These are phyloP conservation scores for Cystobasidium pallidum DNA, from an alignment of 1,284 basidiomycete species.

Conservation along the genomic window DNA sequence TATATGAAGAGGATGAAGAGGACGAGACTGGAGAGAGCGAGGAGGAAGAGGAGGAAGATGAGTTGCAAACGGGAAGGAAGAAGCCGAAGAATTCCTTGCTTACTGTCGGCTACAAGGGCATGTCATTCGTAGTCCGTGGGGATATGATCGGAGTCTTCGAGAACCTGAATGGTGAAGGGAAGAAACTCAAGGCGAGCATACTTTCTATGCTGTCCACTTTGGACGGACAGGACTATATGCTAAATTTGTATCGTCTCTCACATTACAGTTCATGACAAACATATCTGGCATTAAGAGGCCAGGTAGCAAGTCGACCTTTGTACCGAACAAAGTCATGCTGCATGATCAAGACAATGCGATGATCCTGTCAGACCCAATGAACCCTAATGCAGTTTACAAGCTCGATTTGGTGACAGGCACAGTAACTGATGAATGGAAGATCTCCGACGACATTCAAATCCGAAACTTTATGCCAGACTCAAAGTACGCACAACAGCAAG, in stretches of 20 bases:
- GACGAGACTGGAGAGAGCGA: slow-evolving; percentile 60
- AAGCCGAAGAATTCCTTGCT: slow-evolving; percentile 82
- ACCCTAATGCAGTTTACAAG: slow-evolving; percentile 82
- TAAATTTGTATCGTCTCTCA: slow-evolving; percentile 57
- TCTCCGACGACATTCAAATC: slow-evolving; percentile 83
- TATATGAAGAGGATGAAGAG: slow-evolving; percentile 65
- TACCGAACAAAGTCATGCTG: slow-evolving; percentile 91
- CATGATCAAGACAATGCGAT: slow-evolving; percentile 97
- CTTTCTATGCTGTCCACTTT: not conserved
- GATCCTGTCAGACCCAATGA: slow-evolving; percentile 84
- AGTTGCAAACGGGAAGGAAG: slow-evolving; percentile 50
- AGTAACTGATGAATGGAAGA: slow-evolving; percentile 98
- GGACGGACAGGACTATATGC: too few species aligned
- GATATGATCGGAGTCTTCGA: slow-evolving; percentile 97
- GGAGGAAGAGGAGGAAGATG: slow-evolving; percentile 58
- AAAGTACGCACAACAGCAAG: slow-evolving; percentile 94
- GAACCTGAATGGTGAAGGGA: slow-evolving; percentile 68
- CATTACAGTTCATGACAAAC: slow-evolving; percentile 76
- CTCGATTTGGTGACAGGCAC: slow-evolving; percentile 96
- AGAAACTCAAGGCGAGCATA: slow-evolving; percentile 45
- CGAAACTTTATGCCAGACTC: slow-evolving; percentile 87
- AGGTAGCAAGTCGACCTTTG: slow-evolving; percentile 76
- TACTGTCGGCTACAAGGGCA: slow-evolving; percentile 90
- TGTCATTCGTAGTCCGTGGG: slow-evolving; percentile 90
- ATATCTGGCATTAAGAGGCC: slow-evolving; percentile 82